Conservation (phyloP, 257 asterid species). For the Primulina eburnea region DNA sequence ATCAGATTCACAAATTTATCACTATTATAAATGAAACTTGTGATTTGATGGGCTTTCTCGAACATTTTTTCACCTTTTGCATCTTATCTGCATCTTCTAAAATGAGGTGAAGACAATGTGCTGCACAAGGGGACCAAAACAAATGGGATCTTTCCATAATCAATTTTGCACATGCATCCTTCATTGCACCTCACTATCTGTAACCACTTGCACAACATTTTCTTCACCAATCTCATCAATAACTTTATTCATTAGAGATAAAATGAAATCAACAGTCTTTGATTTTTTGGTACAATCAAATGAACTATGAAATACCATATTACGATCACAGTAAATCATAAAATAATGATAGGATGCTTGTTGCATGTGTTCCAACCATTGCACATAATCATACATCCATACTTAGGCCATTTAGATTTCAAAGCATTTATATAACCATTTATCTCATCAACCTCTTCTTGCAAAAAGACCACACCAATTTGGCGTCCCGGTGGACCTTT, state of each 20-base stretch:
- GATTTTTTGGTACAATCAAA: background rate
- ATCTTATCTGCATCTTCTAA: too few relatives aligned
- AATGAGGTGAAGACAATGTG: too few relatives aligned
- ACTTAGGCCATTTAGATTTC: background rate
- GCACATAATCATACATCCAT: background rate
- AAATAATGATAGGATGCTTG: too few relatives aligned
- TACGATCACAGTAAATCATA: background rate
- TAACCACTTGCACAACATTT: conserved; percentile 1
- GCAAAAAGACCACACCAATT: background rate
- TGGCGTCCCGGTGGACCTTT: background rate
- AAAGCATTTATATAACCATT: too few relatives aligned
- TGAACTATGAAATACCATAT: too few relatives aligned
- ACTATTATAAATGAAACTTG: too few relatives aligned
- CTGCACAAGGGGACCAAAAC: too few relatives aligned
- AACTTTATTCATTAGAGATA: background rate
- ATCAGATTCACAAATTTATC: too few relatives aligned
- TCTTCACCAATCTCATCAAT: background rate
- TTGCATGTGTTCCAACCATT: background rate
- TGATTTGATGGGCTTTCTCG: too few relatives aligned
- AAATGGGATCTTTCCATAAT: too few relatives aligned
- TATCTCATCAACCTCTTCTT: background rate
- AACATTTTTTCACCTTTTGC: too few relatives aligned
- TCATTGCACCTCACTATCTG: background rate
- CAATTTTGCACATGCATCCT: background rate
- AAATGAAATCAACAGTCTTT: background rate